Percentiles rank a stretch among this genome's conserved stretches.
Conservation (phyloP, 306 rosid genomes). For the Fagus sylvatica region DNA sequence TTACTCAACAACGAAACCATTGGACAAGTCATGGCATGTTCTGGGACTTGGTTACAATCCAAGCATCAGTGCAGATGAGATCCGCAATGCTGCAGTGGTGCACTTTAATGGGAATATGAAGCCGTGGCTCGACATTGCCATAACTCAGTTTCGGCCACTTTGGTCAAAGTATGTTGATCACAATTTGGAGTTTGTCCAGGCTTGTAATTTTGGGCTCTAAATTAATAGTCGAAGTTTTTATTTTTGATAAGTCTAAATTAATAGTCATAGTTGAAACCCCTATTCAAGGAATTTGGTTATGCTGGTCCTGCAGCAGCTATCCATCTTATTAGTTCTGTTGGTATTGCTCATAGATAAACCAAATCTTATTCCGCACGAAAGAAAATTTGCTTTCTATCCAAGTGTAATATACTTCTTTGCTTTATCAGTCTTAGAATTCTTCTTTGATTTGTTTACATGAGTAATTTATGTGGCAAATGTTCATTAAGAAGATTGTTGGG, state of each 20-base stretch:
- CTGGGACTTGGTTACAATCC: conserved; percentile 89
- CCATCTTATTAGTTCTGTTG: conserved; percentile 28
- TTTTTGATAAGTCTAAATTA: conserved; percentile 22
- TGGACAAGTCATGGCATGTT: conserved; percentile 90
- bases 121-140: conserved; percentile 93
- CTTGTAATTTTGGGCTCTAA: conserved; percentile 80
- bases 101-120: conserved; percentile 91
- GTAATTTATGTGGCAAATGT: conserved; percentile 23
- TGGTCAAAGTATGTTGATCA: conserved; percentile 86
- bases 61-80: conserved; percentile 81
- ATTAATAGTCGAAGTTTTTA: background rate
- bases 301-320: conserved; percentile 29
- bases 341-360: conserved; percentile 34
- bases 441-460: conserved; percentile 32
- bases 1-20: conserved; percentile 77
- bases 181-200: conserved; percentile 73
- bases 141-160: conserved; percentile 73
- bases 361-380: conserved; percentile 34
- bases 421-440: conserved; percentile 36
- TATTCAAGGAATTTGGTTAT: conserved; percentile 27
- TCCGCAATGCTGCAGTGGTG: conserved; percentile 77
- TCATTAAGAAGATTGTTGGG: conserved; percentile 20
- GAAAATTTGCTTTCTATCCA: conserved; percentile 41
- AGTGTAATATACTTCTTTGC: conserved; percentile 55
- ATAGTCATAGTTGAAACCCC: conserved; percentile 2